Percentiles rank a stretch among this genome's conserved stretches.
These are phyloP conservation scores for Paraconiothyrium brasiliense DNA, from an alignment of 2,329 filamentous ascomycete genomes.

Conservation along the genomic window DNA sequence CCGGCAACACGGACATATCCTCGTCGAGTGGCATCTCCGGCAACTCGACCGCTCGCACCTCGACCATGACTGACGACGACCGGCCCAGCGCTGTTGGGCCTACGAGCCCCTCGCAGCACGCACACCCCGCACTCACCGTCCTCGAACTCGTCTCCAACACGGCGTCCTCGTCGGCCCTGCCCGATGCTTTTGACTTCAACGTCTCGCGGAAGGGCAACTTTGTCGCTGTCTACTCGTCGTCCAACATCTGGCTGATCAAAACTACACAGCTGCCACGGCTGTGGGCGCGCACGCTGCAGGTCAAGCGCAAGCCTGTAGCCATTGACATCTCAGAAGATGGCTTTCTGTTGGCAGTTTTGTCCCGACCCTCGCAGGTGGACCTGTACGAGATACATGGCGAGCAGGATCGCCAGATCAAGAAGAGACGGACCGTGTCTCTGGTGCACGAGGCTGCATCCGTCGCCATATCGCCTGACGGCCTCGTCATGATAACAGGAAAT, in stretches of 20 bases:
- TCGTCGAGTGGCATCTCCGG: conserved; percentile 41
- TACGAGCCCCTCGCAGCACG: conserved; percentile 35
- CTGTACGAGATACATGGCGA: conserved; percentile 74
- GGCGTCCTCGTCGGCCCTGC: conserved; percentile 50
- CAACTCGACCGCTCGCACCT: conserved; percentile 47
- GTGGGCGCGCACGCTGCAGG: conserved; percentile 48
- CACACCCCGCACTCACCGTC: conserved; percentile 44
- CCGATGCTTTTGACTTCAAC: conserved; percentile 49
- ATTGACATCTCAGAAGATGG: conserved; percentile 84
- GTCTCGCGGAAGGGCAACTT: conserved; percentile 49
- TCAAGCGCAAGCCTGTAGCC: conserved; percentile 58
- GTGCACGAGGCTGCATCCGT: conserved; percentile 82
- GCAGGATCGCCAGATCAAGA: conserved; percentile 65
- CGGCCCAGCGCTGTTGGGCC: conserved; percentile 27
- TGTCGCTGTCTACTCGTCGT: conserved; percentile 49
- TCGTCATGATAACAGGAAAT: conserved; percentile 84
- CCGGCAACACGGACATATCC: conserved; percentile 37
- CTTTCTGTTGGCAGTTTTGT: conserved; percentile 78
- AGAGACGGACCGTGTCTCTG: conserved; percentile 76
- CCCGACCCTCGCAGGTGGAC: conserved; percentile 84
- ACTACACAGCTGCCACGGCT: conserved; percentile 46
- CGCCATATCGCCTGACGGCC: conserved; percentile 81
- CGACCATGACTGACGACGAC: conserved; percentile 43
- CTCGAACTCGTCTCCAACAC: conserved; percentile 51
- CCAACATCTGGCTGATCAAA: conserved; percentile 51